Base-by-base conservation (phyloP, 139 green algal species). In the Chlamydomonas urium region DNA sequence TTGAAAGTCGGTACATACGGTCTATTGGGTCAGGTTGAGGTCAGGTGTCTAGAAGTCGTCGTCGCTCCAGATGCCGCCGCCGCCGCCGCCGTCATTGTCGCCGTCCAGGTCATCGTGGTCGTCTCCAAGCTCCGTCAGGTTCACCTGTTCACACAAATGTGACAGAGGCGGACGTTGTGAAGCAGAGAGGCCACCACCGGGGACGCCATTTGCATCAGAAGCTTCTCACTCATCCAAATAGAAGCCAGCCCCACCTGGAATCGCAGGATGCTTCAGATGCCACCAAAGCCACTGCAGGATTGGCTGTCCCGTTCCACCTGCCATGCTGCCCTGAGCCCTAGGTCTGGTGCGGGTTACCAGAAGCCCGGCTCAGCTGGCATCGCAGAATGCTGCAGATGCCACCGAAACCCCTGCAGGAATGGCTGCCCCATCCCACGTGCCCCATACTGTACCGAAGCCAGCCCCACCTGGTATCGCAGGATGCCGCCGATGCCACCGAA, bases 391-490 rank as follows among this genome's bases (percentile, higher is more conserved):
- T 93, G 56, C 94, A 92, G 42, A 98, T 89, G 67, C 94, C 93
- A 50, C 94, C 94, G 75, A 98, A 98, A 14, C 94, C 94, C 47
- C 92, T 79, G 84, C 94, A 98, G 78, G 98, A 99, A 81, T 99
- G 95, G 34, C 76, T 92, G 38, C 95, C 95, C 75, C n/a, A n/a
- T 50, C 17, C 10, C 42, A 50, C 42, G 42, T 33, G 4, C 10
- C 8, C 8, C 48, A 26, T 24, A 60, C 6, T 24, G 23, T 21
- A 29, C 48, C 6, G 8, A n/a, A 21, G 8, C 28, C 10, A 4
- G 23, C n/a, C 75, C 78, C 26, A 98, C 91, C 81, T 91, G 83
- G 82, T 99, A 99, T 8, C 95, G 85, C 70, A 99, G 74, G 35
- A 99, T 85, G 72, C 92, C 94, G 50, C 94, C 93, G 38, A 98